Conservation (phyloP, 108 stramenopile species). For the Conticribra guillardii region DNA sequence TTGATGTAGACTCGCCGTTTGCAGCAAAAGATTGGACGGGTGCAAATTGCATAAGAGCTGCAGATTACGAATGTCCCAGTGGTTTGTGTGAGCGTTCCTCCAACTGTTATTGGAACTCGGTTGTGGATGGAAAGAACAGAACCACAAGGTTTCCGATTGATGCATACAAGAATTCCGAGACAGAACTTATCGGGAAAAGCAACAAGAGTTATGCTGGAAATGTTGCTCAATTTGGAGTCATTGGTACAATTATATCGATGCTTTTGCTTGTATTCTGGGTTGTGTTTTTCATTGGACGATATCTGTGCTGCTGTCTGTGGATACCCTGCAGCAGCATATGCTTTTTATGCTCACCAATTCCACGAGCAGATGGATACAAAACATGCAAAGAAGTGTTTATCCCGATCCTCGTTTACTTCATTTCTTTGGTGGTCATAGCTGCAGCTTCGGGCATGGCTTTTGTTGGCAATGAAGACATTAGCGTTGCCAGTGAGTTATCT, state of each 20-base stretch:
- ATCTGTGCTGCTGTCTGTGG: slow-evolving; percentile 60
- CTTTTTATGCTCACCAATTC: slow-evolving; percentile 51
- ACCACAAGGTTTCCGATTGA: slow-evolving; percentile 43
- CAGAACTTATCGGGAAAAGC: slow-evolving; percentile 14
- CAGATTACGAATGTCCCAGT: slow-evolving; percentile 29
- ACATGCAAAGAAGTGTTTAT: slow-evolving; percentile 24
- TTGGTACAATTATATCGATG: slow-evolving; percentile 32
- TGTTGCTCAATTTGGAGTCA: slow-evolving; percentile 8
- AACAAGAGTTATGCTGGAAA: slow-evolving; percentile 34
- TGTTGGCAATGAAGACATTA: slow-evolving; percentile 51
- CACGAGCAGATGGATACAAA: slow-evolving; percentile 41
- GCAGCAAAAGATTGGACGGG: slow-evolving; percentile 47
- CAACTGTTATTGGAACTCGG: slow-evolving; percentile 55
- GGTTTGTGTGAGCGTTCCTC: slow-evolving; percentile 52
- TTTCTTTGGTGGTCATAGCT: slow-evolving; percentile 19
- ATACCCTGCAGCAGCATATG: slow-evolving; percentile 23
- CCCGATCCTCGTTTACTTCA: slow-evolving; percentile 42
- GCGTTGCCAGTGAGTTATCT: too few relatives aligned
- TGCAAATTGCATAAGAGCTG: slow-evolving; percentile 31
- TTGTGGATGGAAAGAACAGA: slow-evolving; percentile 35
- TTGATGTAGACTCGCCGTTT: slow-evolving; percentile 26
- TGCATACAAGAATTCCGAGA: slow-evolving; percentile 28
- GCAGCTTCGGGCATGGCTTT: slow-evolving; percentile 37
- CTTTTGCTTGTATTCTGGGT: slow-evolving; percentile 41
- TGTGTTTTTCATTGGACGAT: slow-evolving; percentile 45